Evolutionary conservation across 2,329 filamentous ascomycete species (phyloP), one percentile per base, ranked within the genome.

Genomic region (Ceratocystis lukuohia): DNA sequence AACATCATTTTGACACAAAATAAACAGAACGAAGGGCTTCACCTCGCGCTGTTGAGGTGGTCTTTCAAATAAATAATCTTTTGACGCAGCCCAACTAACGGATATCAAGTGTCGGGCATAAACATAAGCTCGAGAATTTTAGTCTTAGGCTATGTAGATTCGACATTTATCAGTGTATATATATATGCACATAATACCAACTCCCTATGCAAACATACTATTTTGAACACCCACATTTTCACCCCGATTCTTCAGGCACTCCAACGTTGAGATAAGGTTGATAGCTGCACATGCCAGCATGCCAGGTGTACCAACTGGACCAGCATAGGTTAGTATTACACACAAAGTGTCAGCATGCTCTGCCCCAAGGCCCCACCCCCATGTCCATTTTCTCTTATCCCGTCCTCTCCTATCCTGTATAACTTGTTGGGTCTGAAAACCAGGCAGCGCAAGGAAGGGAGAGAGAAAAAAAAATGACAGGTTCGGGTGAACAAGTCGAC

Each of bases 1-100:
- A 59, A 59, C 53, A 59, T 59, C 53, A 59, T 59, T 59, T 59
- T 59, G 53, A 59, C 22, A 59, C 53, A 59, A 30, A 59, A 59
- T 59, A 59, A 59, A 25, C 53, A 59, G 53, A 59, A 59, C 53
- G 28, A 59, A 59, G 28, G 46, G 53, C 33, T 59, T 33, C 53
- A 59, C 3, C 5, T 59, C 53, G 33, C 53, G n/a, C 28, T 33
- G 7, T 1, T 30, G 53, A 30, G 53, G 25, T 59, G 12, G 53
- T 30, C 28, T 59, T 59, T 59, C 53, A 59, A 59, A 59, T 59
- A 59, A 59, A 37, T 37, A 37, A 37, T 37, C 10, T 59, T 17
- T 59, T 59, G 28, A 33, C 25, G 7, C 10, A 59, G 53, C 53
- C 28, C 53, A 59, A 37, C 25, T 53, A 12, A 53, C 15, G 20